Evolutionary conservation across 768 basidiomycete genomes (phyloP).

Genomic region (Cystofilobasidium bisporidii): DNA sequence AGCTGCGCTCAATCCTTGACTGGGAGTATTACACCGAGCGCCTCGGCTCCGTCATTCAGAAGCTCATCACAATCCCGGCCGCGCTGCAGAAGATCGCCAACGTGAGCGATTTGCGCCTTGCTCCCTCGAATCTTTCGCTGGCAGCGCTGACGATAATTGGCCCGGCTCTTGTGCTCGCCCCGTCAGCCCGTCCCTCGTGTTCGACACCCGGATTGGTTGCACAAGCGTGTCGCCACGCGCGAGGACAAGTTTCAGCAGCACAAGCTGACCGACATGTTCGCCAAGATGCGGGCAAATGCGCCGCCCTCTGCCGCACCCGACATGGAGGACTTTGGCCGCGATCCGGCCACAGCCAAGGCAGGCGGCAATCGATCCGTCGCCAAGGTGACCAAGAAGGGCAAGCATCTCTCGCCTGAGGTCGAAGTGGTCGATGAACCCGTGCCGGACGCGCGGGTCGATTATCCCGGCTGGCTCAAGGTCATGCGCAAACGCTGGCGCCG

Average conservation of each 20-base stretch:
- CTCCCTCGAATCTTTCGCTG: neutral
- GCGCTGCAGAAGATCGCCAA: slow-evolving; percentile 96
- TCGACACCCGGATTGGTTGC: slow-evolving; percentile 94
- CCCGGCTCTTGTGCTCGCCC: neutral
- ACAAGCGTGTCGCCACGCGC: slow-evolving; percentile 73
- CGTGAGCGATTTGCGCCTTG: slow-evolving; percentile 19
- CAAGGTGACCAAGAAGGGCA: slow-evolving; percentile 21
- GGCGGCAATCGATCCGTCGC: slow-evolving; percentile 11
- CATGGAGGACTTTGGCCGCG: slow-evolving; percentile 53
- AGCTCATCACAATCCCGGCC: slow-evolving; percentile 96
- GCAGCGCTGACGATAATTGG: no score
- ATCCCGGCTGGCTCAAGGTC: slow-evolving; percentile 65
- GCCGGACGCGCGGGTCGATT: slow-evolving; percentile 51
- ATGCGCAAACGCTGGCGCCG: slow-evolving; percentile 71
- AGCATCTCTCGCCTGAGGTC: slow-evolving; percentile 38
- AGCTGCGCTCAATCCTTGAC: slow-evolving; percentile 86
- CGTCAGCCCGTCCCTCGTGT: slow-evolving; percentile 73
- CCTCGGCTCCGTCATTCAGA: slow-evolving; percentile 94
- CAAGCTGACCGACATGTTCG: slow-evolving; percentile 91
- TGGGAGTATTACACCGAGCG: slow-evolving; percentile 99
- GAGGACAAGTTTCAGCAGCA: slow-evolving; percentile 98
- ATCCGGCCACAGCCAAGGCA: neutral
- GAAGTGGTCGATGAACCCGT: slow-evolving; percentile 28
- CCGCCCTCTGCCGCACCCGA: slow-evolving; percentile 42
- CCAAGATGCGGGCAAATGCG: slow-evolving; percentile 37